phyloP scores from a whole-genome alignment of 805 yeast species.

The Candida chilensis region DNA sequence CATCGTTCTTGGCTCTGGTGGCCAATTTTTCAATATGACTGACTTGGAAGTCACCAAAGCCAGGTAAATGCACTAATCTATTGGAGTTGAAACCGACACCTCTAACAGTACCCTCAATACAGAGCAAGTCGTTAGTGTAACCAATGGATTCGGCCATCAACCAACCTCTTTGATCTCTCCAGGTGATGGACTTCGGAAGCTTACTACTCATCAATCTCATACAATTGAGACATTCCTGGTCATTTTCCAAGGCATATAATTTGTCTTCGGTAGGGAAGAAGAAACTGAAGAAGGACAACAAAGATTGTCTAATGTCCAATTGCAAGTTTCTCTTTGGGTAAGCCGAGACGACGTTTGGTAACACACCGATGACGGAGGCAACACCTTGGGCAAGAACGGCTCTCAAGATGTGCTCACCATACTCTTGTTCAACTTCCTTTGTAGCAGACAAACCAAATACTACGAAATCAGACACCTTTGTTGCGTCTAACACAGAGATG shows the following conservation, averaged over 20 bases:
- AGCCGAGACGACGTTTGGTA: constrained; percentile 60
- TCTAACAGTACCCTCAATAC: constrained; percentile 77
- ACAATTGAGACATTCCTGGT: constrained; percentile 64
- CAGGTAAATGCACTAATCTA: constrained; percentile 79
- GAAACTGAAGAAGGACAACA: constrained; percentile 28
- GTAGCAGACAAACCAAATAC: constrained; percentile 84
- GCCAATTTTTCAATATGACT: constrained; percentile 49
- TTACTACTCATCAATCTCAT: constrained; percentile 75
- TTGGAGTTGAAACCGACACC: constrained; percentile 79
- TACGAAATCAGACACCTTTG: constrained; percentile 83
- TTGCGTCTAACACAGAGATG: constrained; percentile 70
- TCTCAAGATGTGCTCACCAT: constrained; percentile 86
- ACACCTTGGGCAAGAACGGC: constrained; percentile 90
- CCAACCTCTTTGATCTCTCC: constrained; percentile 95
- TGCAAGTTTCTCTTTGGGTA: constrained; percentile 74
- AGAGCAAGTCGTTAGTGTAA: constrained; percentile 28
- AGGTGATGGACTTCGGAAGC: constrained; percentile 73
- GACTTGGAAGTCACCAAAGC: constrained; percentile 81
- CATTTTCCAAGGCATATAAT: constrained; percentile 59
- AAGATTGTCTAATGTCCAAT: constrained; percentile 41
- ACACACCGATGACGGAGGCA: constrained; percentile 69
- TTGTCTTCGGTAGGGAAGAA: constrained; percentile 63
- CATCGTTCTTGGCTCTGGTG: constrained; percentile 5
- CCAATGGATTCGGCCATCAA: constrained; percentile 62
- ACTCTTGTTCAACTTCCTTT: constrained; percentile 67